Conservation (phyloP, 331 rosid species). For the Quercus tomentella region DNA sequence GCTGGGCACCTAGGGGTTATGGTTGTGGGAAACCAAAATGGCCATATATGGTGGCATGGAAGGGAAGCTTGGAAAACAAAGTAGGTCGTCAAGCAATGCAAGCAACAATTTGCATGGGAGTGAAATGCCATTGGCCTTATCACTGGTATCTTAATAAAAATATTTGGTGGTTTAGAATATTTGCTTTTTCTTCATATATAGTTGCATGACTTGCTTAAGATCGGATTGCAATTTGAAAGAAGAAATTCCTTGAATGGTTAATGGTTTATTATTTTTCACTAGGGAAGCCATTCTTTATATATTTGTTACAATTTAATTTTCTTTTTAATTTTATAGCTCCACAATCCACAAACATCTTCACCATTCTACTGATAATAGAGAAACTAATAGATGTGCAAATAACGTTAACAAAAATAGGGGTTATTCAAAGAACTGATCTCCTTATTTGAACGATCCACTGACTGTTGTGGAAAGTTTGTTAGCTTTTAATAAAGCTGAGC, state of each 20-base stretch:
- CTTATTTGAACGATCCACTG: no score
- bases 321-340: no score
- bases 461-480: no score
- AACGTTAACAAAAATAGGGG: no score
- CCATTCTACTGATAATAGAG: no score
- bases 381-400: no score
- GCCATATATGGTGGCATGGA: background rate
- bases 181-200: background rate
- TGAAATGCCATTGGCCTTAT: constrained; percentile 55
- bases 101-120: constrained; percentile 49
- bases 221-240: background rate
- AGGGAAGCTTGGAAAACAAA: constrained; percentile 5
- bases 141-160: constrained; percentile 44
- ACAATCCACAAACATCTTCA: no score
- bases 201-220: background rate
- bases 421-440: no score
- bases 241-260: background rate
- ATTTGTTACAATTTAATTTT: no score
- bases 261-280: background rate
- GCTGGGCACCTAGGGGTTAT: background rate
- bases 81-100: constrained; percentile 11
- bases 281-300: no score
- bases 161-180: background rate
- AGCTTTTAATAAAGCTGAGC: no score
- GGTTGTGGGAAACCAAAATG: background rate